These are phyloP conservation scores for Yamadazyma spencermartinsiae DNA, from an alignment of 1,139 yeast species.

Conservation along the genomic window DNA sequence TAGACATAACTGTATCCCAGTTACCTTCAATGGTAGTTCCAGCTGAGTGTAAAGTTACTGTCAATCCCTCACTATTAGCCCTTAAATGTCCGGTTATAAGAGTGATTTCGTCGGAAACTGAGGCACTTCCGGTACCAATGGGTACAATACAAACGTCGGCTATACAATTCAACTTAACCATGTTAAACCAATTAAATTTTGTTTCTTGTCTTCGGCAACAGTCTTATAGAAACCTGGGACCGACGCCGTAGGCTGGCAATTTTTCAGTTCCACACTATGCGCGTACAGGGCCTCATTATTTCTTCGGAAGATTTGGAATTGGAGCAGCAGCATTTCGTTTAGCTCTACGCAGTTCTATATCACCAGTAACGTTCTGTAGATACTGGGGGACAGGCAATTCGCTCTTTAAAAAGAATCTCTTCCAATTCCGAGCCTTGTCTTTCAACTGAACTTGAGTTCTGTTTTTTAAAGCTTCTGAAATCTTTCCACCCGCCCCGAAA, in stretches of 20 bases:
- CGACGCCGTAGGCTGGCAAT: too few relatives aligned
- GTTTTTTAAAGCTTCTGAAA: conserved; percentile 79
- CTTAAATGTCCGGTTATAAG: conserved; percentile 63
- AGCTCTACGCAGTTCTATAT: conserved; percentile 50
- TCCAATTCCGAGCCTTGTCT: conserved; percentile 95
- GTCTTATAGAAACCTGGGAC: too few relatives aligned
- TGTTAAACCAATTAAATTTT: too few relatives aligned
- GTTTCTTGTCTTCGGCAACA: too few relatives aligned
- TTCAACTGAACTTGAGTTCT: conserved; percentile 89
- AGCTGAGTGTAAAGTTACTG: conserved; percentile 78
- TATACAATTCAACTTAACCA: conserved; percentile 60
- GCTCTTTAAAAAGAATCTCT: conserved; percentile 75
- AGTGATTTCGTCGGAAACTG: conserved; percentile 80
- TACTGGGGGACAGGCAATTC: conserved; percentile 76
- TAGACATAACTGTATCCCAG: conserved; percentile 82
- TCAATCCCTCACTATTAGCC: conserved; percentile 49
- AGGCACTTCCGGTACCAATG: conserved; percentile 77
- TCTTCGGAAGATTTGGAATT: conserved; percentile 20
- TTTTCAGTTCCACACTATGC: too few relatives aligned
- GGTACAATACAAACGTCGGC: conserved; percentile 87
- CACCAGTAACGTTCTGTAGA: conserved; percentile 83
- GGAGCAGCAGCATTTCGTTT: conserved; percentile 49
- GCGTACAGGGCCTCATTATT: conserved; percentile 4
- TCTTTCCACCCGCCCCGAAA: conserved; percentile 90
- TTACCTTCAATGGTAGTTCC: conserved; percentile 92